Conservation (phyloP, 2,329 filamentous ascomycete genomes). For the Verticillium albo-atrum region DNA sequence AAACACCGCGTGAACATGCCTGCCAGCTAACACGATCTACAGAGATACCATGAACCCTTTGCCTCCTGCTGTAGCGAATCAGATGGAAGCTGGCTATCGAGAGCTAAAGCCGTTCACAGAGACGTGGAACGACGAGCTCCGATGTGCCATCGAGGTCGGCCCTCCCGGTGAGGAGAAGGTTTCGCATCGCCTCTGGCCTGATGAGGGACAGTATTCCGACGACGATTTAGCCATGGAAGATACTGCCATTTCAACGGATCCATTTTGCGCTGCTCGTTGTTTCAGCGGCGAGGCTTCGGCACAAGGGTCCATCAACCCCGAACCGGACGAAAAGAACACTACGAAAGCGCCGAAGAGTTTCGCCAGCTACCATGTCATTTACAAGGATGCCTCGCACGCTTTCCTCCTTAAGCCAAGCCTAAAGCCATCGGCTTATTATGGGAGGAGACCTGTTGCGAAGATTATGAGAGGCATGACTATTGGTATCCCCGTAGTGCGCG, state of each 20-base stretch:
- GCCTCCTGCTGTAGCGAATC: slow-evolving; percentile 80
- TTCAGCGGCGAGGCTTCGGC: slow-evolving; percentile 55
- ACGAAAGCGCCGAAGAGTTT: slow-evolving; percentile 54
- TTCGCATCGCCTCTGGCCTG: slow-evolving; percentile 75
- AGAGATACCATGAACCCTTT: slow-evolving; percentile 87
- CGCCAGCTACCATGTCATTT: slow-evolving; percentile 77
- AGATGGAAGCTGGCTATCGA: slow-evolving; percentile 84
- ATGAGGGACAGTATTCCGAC: slow-evolving; percentile 23
- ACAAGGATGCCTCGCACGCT: slow-evolving; percentile 70
- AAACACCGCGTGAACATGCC: neutral
- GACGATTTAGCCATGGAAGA: slow-evolving; percentile 18
- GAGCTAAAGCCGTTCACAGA: slow-evolving; percentile 85
- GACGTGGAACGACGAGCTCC: slow-evolving; percentile 88
- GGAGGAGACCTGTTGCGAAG: slow-evolving; percentile 73
- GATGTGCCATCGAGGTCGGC: slow-evolving; percentile 86
- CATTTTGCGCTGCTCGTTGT: slow-evolving; percentile 56
- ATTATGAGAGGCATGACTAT: slow-evolving; percentile 80
- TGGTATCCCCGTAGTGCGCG: slow-evolving; percentile 82
- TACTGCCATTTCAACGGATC: slow-evolving; percentile 44
- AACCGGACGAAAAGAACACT: slow-evolving; percentile 25
- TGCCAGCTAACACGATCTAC: neutral
- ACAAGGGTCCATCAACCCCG: slow-evolving; percentile 41
- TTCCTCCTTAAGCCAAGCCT: slow-evolving; percentile 84
- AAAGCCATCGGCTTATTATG: slow-evolving; percentile 80
- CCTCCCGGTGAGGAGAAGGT: slow-evolving; percentile 89